Conservation (phyloP, 495 filamentous ascomycete species). For the Bombardia bombarda region DNA sequence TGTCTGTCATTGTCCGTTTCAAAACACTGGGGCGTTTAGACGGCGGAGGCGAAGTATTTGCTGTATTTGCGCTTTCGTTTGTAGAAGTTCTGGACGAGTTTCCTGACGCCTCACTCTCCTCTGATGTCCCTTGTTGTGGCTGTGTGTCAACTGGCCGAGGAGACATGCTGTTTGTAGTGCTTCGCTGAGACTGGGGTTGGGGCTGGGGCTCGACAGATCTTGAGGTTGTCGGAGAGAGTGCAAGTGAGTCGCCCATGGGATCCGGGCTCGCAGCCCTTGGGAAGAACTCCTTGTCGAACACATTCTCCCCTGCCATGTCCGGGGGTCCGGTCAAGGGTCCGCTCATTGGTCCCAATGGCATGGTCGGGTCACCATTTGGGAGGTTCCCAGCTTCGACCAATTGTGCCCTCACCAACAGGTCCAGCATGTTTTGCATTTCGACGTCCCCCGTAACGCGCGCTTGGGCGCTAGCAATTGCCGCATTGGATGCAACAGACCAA, state of each 20-base stretch:
- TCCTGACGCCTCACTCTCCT: slow-evolving; percentile 32
- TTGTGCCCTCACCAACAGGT: slow-evolving; percentile 72
- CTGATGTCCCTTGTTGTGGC: slow-evolving; percentile 1
- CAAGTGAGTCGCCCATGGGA: slow-evolving; percentile 27
- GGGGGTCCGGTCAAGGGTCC: slow-evolving; percentile 69
- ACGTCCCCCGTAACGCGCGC: slow-evolving; percentile 73
- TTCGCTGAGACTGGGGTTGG: neutral
- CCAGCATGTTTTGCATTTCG: slow-evolving; percentile 85
- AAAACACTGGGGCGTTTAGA: slow-evolving; percentile 59
- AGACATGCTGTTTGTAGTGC: too few relatives aligned
- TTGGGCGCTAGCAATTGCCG: slow-evolving; percentile 64
- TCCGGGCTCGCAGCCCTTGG: slow-evolving; percentile 47
- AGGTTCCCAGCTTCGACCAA: slow-evolving; percentile 53
- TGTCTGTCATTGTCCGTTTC: slow-evolving; percentile 84
- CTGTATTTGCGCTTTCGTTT: slow-evolving; percentile 46
- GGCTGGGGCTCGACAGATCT: slow-evolving; percentile 2
- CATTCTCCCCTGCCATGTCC: slow-evolving; percentile 54
- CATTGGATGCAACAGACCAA: slow-evolving; percentile 51
- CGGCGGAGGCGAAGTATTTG: slow-evolving; percentile 42
- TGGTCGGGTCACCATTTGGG: slow-evolving; percentile 33
- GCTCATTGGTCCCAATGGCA: slow-evolving; percentile 33
- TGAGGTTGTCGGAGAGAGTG: slow-evolving; percentile 26
- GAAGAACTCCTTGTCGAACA: slow-evolving; percentile 73
- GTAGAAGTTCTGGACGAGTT: slow-evolving; percentile 47
- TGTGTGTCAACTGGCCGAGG: too few relatives aligned